Percentiles rank a stretch among this genome's conserved stretches.
Evolutionary conservation across 768 basidiomycete genomes (phyloP).

Genomic region (Lactarius vividus): DNA sequence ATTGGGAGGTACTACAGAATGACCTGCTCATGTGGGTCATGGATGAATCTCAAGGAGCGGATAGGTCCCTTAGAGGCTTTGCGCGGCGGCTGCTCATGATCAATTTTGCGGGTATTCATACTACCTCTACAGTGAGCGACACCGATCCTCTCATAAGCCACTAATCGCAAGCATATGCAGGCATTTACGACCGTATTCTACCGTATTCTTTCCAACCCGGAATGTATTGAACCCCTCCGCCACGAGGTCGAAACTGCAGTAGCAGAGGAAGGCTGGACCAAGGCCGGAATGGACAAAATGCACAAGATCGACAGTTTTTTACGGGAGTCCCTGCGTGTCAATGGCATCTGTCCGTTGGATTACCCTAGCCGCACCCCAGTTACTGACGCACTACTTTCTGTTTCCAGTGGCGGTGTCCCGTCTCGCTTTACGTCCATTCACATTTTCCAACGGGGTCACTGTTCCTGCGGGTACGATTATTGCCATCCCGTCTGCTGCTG

Average conservation of each 20-base stretch:
- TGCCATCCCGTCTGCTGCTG: constrained; percentile 33
- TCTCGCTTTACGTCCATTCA: constrained; percentile 31
- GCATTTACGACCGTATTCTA: constrained; percentile 23
- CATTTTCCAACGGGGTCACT: constrained; percentile 37
- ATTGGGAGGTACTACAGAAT: constrained; percentile 34
- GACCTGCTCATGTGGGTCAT: constrained; percentile 45
- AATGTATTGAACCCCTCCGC: constrained; percentile 30
- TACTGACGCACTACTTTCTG: background rate
- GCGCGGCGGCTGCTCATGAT: constrained; percentile 36
- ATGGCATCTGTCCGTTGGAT: constrained; percentile 8
- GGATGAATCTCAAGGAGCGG: constrained; percentile 33
- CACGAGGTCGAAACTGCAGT: constrained; percentile 28
- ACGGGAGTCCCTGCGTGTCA: constrained; percentile 29
- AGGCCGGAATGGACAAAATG: constrained; percentile 25
- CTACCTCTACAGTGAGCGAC: constrained; percentile 33
- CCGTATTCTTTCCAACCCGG: constrained; percentile 29
- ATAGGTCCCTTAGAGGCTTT: constrained; percentile 34
- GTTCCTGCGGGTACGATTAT: constrained; percentile 42
- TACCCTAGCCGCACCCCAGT: background rate
- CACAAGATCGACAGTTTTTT: constrained; percentile 32
- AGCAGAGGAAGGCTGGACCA: constrained; percentile 26
- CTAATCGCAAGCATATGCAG: background rate
- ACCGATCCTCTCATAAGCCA: no score
- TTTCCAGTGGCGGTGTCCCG: constrained; percentile 28
- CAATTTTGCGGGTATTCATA: constrained; percentile 41